These are phyloP conservation scores for Aspergillus versicolor DNA, from an alignment of 2,329 filamentous ascomycete species.

Conservation along the genomic window DNA sequence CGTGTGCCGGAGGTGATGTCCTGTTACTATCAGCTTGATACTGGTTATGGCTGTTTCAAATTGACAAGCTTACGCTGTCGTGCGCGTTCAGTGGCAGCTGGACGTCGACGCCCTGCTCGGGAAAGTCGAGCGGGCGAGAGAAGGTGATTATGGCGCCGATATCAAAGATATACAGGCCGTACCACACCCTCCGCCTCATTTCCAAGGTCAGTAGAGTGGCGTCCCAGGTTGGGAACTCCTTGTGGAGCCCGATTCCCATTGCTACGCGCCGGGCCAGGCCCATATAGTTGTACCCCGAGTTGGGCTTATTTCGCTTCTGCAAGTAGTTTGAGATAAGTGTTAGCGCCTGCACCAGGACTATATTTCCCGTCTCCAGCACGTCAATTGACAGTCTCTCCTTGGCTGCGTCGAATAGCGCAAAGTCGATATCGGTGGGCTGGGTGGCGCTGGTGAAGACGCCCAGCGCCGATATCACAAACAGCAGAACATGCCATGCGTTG, in stretches of 20 bases:
- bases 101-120: constrained; percentile 36
- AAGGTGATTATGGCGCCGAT: constrained; percentile 45
- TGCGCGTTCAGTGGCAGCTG: constrained; percentile 36
- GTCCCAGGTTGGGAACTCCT: constrained; percentile 39
- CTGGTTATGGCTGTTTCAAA: rapidly evolving
- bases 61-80: neutral
- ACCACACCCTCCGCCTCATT: constrained; percentile 30
- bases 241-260: constrained; percentile 43
- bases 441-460: constrained; percentile 32
- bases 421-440: constrained; percentile 28
- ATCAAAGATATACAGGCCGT: constrained; percentile 37
- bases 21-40: neutral
- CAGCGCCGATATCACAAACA: constrained; percentile 36
- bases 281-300: constrained; percentile 43
- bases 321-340: constrained; percentile 42
- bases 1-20: neutral
- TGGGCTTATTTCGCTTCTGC: constrained; percentile 45
- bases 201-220: constrained; percentile 29
- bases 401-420: constrained; percentile 39
- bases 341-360: constrained; percentile 43
- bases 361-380: constrained; percentile 42
- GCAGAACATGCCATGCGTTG: constrained; percentile 36
- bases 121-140: constrained; percentile 42
- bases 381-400: constrained; percentile 36
- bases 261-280: constrained; percentile 43